Conservation (phyloP, 1,139 yeast species). For the Kurtzmaniella quercitrusa region DNA sequence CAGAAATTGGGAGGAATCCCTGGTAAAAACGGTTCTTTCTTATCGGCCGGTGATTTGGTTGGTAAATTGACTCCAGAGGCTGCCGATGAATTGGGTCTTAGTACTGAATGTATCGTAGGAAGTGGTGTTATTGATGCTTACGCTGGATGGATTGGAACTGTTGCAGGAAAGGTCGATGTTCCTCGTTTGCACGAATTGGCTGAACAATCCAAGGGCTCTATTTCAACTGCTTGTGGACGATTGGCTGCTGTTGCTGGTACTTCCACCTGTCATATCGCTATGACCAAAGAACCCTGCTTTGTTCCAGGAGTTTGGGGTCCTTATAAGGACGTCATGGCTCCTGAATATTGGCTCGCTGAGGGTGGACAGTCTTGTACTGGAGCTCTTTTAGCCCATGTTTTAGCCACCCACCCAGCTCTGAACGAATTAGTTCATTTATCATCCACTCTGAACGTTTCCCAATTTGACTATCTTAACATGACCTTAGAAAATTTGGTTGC, state of each 20-base stretch:
- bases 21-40: constrained; percentile 64
- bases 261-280: constrained; percentile 90
- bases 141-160: constrained; percentile 99
- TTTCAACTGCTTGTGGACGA: constrained; percentile 70
- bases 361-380: constrained; percentile 99
- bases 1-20: constrained; percentile 80
- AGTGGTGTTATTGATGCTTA: constrained; percentile 97
- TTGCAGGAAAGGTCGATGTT: constrained; percentile 74
- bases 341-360: constrained; percentile 93
- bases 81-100: constrained; percentile 82
- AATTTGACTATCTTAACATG: constrained; percentile 78
- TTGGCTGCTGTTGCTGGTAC: constrained; percentile 98
- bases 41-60: constrained; percentile 85
- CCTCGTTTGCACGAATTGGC: constrained; percentile 40
- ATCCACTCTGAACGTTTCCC: constrained; percentile 62
- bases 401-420: constrained; percentile 86
- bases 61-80: constrained; percentile 64
- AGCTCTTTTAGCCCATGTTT: constrained; percentile 85
- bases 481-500: constrained; percentile 64
- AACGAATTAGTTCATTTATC: constrained; percentile 62
- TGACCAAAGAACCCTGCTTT: constrained; percentile 80
- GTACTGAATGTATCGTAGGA: constrained; percentile 79
- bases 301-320: constrained; percentile 99
- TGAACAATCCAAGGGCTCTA: constrained; percentile 31
- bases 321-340: constrained; percentile 85